Evolutionary conservation across 2,329 filamentous ascomycete genomes (phyloP).

Genomic region (Penicillium sp.): DNA sequence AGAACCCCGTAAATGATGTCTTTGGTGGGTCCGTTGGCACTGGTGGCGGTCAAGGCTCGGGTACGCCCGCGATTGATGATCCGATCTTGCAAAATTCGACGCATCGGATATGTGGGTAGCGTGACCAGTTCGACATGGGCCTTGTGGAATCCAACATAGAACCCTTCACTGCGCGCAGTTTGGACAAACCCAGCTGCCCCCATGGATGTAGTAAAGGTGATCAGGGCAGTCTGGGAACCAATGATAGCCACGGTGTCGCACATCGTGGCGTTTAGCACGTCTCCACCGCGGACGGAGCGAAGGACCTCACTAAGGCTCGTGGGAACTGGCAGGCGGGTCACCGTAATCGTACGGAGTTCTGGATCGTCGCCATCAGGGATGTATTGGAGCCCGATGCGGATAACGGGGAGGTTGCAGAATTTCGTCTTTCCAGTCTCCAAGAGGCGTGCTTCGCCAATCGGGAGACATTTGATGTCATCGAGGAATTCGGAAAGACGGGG

Average conservation of each 20-base stretch:
- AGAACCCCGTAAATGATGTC: slow-evolving; percentile 1
- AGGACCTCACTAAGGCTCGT: slow-evolving; percentile 8
- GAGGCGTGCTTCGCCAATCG: not conserved
- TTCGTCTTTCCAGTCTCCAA: not conserved
- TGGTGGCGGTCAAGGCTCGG: slow-evolving; percentile 5
- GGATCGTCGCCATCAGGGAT: not conserved
- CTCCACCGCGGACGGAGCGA: slow-evolving; percentile 8
- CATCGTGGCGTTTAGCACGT: slow-evolving; percentile 9
- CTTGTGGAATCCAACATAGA: slow-evolving; percentile 7
- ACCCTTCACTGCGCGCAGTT: slow-evolving; percentile 1
- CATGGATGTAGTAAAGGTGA: slow-evolving; percentile 3
- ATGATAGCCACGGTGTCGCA: slow-evolving; percentile 5
- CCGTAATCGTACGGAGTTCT: slow-evolving; percentile 7
- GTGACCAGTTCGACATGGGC: slow-evolving; percentile 6
- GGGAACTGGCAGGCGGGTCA: slow-evolving; percentile 3
- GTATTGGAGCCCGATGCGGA: slow-evolving; percentile 9
- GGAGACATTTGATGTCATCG: not conserved
- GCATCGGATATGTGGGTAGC: slow-evolving; percentile 10
- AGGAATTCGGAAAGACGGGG: not conserved
- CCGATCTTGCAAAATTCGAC: not conserved
- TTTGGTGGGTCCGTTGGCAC: not conserved
- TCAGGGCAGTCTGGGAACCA: slow-evolving; percentile 7
- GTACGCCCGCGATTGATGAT: slow-evolving; percentile 6
- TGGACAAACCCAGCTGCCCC: slow-evolving; percentile 14
- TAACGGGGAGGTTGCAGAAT: not conserved